Base-by-base conservation (phyloP, 192 early-diverging fungal species). In the Piromyces sp. region DNA sequence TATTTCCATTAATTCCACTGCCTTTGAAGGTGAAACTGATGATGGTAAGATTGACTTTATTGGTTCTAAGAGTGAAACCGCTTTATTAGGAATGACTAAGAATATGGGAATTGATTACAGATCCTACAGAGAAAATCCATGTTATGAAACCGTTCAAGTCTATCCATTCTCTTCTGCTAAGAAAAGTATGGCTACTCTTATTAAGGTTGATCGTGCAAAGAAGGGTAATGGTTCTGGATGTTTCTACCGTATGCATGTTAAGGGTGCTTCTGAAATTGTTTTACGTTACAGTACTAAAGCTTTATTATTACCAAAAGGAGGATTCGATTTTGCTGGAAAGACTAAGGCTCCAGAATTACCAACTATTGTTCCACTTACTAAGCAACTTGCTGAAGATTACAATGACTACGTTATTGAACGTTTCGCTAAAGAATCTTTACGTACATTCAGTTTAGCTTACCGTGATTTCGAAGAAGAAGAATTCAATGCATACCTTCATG, bases 41-140 rank as follows among this genome's bases (percentile, higher is more conserved):
- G 79, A 78, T 19, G 87, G 87, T 19, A 80, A 68, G 36, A 12
- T 79, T 30, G 86, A 87, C 30, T 86, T 97, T 83, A 86, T 92
- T 33, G 98, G 98, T 30, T 95, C 94, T 85, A 98, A 98, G 87
- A 98, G 96, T 15, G 98, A 99, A 84, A 92, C 94, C 6, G 98
- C 98, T 0, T 81, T 99, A 79, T 88, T 99, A 28, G 89, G 92
- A 30, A 95, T 95, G 86, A 91, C 94, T 13, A 87, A 92, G 78
- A 30, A 22, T 22, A 78, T 80, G 30, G 93, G 92, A 0, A 86
- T 87, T 26, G 87, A 88, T 17, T 95, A 94, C 83, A 82, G 85
- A 29, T 79, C 85, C n/a, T 85, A 93, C 79, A 93, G 97, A 22
- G 87, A 89, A 22, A 82, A 88, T 80, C 86, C 87, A 26, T 83